Base-by-base conservation (phyloP, 1,139 yeast species). In the Geotrichum candidum region DNA sequence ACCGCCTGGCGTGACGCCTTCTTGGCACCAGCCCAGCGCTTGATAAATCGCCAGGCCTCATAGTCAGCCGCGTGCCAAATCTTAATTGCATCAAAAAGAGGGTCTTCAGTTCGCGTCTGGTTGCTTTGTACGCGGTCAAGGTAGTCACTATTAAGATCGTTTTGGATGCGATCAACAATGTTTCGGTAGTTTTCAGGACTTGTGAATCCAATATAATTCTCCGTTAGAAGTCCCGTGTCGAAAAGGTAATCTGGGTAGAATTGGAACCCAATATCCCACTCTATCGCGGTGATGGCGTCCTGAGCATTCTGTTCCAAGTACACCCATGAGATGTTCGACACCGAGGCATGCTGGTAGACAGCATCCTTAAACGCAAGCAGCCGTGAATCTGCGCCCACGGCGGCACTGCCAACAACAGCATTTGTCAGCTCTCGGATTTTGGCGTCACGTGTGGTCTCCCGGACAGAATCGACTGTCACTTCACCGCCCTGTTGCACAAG, bases 41-140 rank as follows among this genome's bases (percentile, higher is more conserved):
- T 50, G 45, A 62, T 41, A 41, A 60, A 57, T 33, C 56, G 58
- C 60, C 61, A 58, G 23, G 52, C 51, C 51, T 62, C 64, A 25
- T 46, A 56, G 50, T 62, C 64, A 4, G 61, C 61, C 25, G 56
- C 50, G 23, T 56, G 48, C 59, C 61, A 58, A 25, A 18, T 11
- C 53, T 60, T 53, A 10, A 60, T 10, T 5, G 61, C 50, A 22
- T 60, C 60, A 33, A 61, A 35, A 10, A 53, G 57, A 18, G 46
- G 51, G 51, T 58, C 53, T 33, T 54, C 52, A 5, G n/a, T 38
- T 10, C 57, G 35, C 2, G 46, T 51, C 6, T 11, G 11, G n/a
- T 52, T 46, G 27, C 52, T 51, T 7, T 22, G 33, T 7, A 25
- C 11, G 5, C 50, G 29, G 31, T 60, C 52, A n/a, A 13, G 27